These are phyloP conservation scores for Penicillium pulvis DNA, from an alignment of 495 filamentous ascomycete genomes.

Conservation along the genomic window DNA sequence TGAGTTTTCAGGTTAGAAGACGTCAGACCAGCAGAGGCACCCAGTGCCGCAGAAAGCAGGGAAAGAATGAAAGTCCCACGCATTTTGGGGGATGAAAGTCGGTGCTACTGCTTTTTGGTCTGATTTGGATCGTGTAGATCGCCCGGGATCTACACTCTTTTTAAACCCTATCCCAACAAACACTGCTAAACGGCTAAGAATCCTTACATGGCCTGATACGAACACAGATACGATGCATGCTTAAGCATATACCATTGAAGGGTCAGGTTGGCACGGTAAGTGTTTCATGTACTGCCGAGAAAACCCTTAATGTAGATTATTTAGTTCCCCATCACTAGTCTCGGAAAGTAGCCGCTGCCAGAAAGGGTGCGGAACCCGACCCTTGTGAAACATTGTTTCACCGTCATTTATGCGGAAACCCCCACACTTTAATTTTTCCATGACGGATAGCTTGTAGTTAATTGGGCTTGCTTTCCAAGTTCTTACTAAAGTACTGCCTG, in stretches of 20 bases:
- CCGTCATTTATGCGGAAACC: conserved; percentile 8
- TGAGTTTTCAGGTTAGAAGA: conserved; percentile 39
- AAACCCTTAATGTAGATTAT: conserved; percentile 14
- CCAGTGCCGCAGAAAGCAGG: conserved; percentile 35
- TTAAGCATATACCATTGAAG: neutral
- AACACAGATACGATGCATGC: neutral
- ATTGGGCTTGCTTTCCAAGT: neutral
- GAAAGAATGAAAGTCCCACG: conserved; percentile 30
- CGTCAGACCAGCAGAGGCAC: conserved; percentile 26
- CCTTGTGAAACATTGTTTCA: conserved; percentile 17
- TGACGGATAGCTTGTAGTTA: neutral
- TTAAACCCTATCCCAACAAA: conserved; percentile 6
- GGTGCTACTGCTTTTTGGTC: conserved; percentile 14
- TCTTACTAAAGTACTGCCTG: neutral
- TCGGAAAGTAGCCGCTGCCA: conserved; percentile 3
- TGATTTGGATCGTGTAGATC: conserved; percentile 3
- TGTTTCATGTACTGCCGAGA: conserved; percentile 17
- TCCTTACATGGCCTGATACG: neutral
- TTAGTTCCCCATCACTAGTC: neutral
- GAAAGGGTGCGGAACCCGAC: conserved; percentile 12
- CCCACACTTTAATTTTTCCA: neutral
- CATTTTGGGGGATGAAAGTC: conserved; percentile 25
- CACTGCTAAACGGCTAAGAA: neutral
- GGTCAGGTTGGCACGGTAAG: conserved; percentile 9
- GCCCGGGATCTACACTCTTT: conserved; percentile 14